Percentiles rank a stretch among this genome's conserved stretches.
Conservation (phyloP, 2,329 filamentous ascomycete species). For the Plectosphaerella sp. region DNA sequence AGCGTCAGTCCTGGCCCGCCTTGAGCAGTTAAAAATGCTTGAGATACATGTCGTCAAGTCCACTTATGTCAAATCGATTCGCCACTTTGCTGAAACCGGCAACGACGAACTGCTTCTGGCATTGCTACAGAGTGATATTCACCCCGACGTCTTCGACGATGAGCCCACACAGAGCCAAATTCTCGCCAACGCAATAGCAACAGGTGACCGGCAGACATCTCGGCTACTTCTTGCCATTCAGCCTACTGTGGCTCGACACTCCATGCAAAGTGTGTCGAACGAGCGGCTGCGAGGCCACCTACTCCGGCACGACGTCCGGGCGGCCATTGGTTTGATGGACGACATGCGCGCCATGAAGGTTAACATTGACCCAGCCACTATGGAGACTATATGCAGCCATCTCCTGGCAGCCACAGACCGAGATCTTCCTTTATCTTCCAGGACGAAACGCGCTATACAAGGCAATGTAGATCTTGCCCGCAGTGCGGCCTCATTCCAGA, state of each 20-base stretch:
- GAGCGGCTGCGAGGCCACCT: conserved; percentile 23
- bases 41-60: conserved; percentile 60
- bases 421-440: not conserved
- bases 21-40: conserved; percentile 55
- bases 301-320: conserved; percentile 17
- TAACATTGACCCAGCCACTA: conserved; percentile 14
- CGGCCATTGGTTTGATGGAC: conserved; percentile 27
- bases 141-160: conserved; percentile 53
- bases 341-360: conserved; percentile 30
- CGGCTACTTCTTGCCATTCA: conserved; percentile 40
- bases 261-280: conserved; percentile 25
- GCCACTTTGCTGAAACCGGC: conserved; percentile 55
- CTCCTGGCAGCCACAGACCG: not conserved
- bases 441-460: not conserved
- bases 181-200: conserved; percentile 24
- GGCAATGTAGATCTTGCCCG: not conserved
- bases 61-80: conserved; percentile 61
- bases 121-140: conserved; percentile 45
- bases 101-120: conserved; percentile 44
- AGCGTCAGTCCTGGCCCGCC: conserved; percentile 50
- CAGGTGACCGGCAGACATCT: conserved; percentile 35
- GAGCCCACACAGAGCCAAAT: conserved; percentile 32
- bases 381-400: conserved; percentile 5
- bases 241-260: conserved; percentile 23
- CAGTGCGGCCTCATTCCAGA: not conserved